Evolutionary conservation across 2,329 filamentous ascomycete species (phyloP).

Genomic region (Aspergillus uvarum): DNA sequence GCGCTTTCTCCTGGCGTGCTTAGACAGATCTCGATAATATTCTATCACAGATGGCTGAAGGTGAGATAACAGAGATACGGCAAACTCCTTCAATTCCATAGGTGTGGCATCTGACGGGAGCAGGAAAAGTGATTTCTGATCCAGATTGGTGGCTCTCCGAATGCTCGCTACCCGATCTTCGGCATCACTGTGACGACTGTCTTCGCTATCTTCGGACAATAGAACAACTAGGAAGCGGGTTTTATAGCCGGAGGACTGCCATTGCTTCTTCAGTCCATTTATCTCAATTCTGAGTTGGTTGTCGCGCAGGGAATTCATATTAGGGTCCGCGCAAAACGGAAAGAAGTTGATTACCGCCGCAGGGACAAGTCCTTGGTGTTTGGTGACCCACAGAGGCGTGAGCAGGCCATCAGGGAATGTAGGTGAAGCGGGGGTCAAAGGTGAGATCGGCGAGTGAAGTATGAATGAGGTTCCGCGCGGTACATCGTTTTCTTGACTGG

Average conservation of each 20-base stretch:
- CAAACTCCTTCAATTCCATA: constrained; percentile 70
- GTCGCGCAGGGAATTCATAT: constrained; percentile 75
- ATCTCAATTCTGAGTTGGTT: constrained; percentile 87
- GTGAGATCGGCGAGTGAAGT: constrained; percentile 90
- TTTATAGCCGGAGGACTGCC: constrained; percentile 64
- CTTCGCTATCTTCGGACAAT: constrained; percentile 70
- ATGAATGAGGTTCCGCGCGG: constrained; percentile 51
- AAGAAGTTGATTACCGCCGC: constrained; percentile 81
- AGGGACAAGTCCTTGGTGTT: constrained; percentile 82
- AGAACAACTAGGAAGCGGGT: constrained; percentile 75
- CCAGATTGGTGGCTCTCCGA: constrained; percentile 73
- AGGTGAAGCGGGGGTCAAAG: constrained; percentile 76
- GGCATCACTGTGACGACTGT: constrained; percentile 58
- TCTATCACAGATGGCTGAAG: constrained; percentile 76
- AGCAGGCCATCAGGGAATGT: constrained; percentile 90
- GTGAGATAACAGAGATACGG: constrained; percentile 68
- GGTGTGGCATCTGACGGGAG: constrained; percentile 71
- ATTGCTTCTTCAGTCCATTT: constrained; percentile 68
- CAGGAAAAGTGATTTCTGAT: constrained; percentile 83
- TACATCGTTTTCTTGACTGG: constrained; percentile 47
- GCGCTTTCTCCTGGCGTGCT: constrained; percentile 85
- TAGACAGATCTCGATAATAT: constrained; percentile 92
- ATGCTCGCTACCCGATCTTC: constrained; percentile 80
- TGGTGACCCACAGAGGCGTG: constrained; percentile 77
- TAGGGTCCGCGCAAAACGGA: constrained; percentile 68